phyloP scores from a whole-genome alignment of 768 basidiomycete species.

The Lentinula guzmanii region DNA sequence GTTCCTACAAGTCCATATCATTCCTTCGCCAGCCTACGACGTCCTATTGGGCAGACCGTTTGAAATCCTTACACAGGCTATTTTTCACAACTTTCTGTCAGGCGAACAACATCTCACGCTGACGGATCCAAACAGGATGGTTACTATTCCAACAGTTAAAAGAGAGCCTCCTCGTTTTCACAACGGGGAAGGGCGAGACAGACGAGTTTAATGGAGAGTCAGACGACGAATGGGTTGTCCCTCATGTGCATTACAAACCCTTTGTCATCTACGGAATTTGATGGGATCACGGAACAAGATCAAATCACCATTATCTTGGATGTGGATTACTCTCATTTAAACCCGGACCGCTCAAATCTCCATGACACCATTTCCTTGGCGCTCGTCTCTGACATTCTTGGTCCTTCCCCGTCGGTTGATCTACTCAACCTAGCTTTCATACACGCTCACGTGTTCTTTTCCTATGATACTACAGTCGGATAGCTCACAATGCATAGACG shows the following conservation, averaged over 20 bases:
- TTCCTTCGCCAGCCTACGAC: too few relatives aligned
- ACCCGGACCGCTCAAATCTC: neutral
- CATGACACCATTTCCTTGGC: neutral
- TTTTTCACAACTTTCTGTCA: too few relatives aligned
- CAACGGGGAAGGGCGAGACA: neutral
- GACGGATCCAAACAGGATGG: constrained; percentile 3
- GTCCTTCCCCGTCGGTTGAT: neutral
- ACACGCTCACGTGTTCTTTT: neutral
- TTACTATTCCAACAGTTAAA: constrained; percentile 2
- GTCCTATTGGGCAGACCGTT: too few relatives aligned
- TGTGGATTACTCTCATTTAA: neutral
- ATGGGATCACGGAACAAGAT: constrained; percentile 7
- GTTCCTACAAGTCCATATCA: too few relatives aligned
- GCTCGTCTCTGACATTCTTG: neutral
- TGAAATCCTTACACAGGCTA: too few relatives aligned
- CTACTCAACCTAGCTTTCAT: neutral
- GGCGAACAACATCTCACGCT: neutral
- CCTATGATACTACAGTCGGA: neutral
- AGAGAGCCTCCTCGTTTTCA: neutral
- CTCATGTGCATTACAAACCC: neutral
- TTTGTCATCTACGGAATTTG: neutral
- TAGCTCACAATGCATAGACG: too few relatives aligned
- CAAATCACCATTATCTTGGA: constrained; percentile 3
- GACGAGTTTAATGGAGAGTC: neutral
- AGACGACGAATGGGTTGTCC: neutral